phyloP scores from a whole-genome alignment of 1,284 basidiomycete species.

The Pseudozyma sp. region DNA sequence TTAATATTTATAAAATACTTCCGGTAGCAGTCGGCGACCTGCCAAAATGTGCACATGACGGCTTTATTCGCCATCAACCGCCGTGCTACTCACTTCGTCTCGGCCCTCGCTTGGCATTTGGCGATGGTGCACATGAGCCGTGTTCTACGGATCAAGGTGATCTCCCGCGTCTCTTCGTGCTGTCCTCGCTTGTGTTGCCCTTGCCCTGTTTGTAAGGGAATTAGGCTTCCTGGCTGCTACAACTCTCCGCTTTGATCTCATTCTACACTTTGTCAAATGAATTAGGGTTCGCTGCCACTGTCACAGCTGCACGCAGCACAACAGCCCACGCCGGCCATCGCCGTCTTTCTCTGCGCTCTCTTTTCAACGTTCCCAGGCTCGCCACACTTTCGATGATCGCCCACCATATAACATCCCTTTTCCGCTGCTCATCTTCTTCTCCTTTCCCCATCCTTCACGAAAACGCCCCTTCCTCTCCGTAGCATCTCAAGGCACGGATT shows the following conservation, averaged over 20 bases:
- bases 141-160: conserved; percentile 9
- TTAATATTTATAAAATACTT: not conserved
- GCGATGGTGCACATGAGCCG: conserved; percentile 14
- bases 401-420: no score
- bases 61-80: conserved; percentile 26
- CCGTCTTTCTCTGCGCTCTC: no score
- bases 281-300: conserved; percentile 2
- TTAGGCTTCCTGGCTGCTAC: no score
- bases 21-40: conserved; percentile 12
- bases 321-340: no score
- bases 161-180: not conserved
- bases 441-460: no score
- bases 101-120: conserved; percentile 13
- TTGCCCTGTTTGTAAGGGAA: conserved; percentile 9
- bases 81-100: conserved; percentile 34
- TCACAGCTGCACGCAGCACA: no score
- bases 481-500: not conserved
- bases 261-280: conserved; percentile 16
- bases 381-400: no score
- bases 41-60: conserved; percentile 23
- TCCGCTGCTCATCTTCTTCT: no score
- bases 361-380: no score
- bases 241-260: no score
- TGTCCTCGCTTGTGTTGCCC: conserved; percentile 10
- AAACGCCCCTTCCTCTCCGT: not conserved